These are phyloP conservation scores for Starmerella floris DNA, from an alignment of 805 yeast species.

Conservation along the genomic window DNA sequence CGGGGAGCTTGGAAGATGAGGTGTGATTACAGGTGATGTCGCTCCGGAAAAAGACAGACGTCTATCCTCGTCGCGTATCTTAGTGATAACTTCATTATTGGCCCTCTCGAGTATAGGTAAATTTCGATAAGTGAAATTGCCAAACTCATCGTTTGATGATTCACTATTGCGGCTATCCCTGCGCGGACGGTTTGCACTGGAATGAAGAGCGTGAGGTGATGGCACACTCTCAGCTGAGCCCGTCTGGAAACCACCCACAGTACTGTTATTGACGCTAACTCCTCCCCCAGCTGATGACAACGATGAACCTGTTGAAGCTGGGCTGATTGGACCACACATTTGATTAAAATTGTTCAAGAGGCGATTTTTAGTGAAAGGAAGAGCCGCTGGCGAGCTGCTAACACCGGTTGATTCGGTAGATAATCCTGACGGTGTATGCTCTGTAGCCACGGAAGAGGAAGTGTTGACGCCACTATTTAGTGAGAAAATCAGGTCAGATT, in stretches of 20 bases:
- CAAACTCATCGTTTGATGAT: constrained; percentile 41
- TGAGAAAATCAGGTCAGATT: constrained; percentile 10
- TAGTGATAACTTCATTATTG: constrained; percentile 78
- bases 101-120: constrained; percentile 83
- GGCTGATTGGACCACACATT: neutral
- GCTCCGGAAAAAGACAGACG: constrained; percentile 35
- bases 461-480: neutral
- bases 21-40: constrained; percentile 17
- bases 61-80: constrained; percentile 57
- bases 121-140: constrained; percentile 82
- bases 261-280: too few species aligned
- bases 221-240: too few species aligned
- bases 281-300: neutral
- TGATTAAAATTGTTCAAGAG: neutral
- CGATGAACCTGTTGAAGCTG: neutral
- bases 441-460: neutral
- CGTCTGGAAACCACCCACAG: too few species aligned
- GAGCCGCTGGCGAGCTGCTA: neutral
- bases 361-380: neutral
- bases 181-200: constrained; percentile 3
- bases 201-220: too few species aligned
- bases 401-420: neutral
- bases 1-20: constrained; percentile 25
- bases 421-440: neutral
- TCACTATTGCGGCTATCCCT: constrained; percentile 12